Evolutionary conservation across 2,329 filamentous ascomycete species (phyloP).

Genomic region (Talaromyces sp.): DNA sequence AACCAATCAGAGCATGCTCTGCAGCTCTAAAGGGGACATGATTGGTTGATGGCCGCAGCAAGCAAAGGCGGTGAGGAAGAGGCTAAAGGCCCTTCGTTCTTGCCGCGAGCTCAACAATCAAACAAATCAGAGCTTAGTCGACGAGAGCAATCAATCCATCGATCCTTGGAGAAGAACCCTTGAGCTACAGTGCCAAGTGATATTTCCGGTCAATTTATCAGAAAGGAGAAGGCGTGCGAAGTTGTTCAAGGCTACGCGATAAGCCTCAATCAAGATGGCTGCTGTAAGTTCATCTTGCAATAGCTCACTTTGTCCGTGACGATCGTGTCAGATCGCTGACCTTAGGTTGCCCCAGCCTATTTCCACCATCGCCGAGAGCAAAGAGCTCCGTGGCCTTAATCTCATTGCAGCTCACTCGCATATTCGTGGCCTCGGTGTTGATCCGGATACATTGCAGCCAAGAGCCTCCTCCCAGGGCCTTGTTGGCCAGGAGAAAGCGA

Average conservation of each 20-base stretch:
- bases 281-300: slow-evolving; percentile 10
- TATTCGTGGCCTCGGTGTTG: slow-evolving; percentile 90
- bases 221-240: neutral
- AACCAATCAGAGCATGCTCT: neutral
- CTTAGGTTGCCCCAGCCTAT: slow-evolving; percentile 47
- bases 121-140: neutral
- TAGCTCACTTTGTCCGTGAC: neutral
- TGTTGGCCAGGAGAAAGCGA: slow-evolving; percentile 92
- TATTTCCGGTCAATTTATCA: neutral
- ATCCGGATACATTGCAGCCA: slow-evolving; percentile 84
- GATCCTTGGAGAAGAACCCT: neutral
- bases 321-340: neutral
- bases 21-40: neutral
- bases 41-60: neutral
- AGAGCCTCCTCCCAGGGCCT: slow-evolving; percentile 81
- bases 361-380: slow-evolving; percentile 85
- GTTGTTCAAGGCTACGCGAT: neutral
- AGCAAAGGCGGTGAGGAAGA: slow-evolving; percentile 10
- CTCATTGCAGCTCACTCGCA: slow-evolving; percentile 98
- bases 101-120: neutral
- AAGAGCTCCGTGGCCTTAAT: slow-evolving; percentile 92
- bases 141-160: neutral
- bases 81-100: neutral
- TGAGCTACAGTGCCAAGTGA: no score
- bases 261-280: slow-evolving; percentile 7